These are phyloP conservation scores for Camelina hispida DNA, from an alignment of 345 rosid genomes.

Conservation along the genomic window DNA sequence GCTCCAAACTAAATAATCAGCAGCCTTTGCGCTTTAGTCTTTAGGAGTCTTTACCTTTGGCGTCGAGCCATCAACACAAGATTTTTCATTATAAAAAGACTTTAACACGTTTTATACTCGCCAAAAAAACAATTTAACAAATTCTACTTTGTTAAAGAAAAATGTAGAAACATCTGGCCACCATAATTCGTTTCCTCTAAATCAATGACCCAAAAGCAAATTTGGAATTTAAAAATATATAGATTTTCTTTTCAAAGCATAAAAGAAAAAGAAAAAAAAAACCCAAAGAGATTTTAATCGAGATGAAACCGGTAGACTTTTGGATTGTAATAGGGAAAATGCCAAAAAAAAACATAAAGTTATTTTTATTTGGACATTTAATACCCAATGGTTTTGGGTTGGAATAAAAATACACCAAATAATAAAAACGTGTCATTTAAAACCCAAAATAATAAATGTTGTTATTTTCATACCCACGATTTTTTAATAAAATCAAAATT, in stretches of 20 bases:
- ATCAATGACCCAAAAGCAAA: neutral
- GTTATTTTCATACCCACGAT: no score
- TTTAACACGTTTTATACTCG: constrained; percentile 31
- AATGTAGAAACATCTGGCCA: neutral
- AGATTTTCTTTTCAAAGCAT: no score
- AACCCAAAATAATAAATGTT: no score
- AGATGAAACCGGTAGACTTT: neutral
- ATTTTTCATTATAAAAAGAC: neutral
- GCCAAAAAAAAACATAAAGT: no score
- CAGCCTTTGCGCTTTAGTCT: neutral
- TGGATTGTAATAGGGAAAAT: neutral
- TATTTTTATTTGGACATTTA: no score
- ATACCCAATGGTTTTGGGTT: no score
- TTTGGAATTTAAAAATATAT: neutral
- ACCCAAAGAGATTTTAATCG: neutral
- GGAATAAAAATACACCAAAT: no score
- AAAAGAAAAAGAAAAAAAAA: neutral
- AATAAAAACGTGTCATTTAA: no score
- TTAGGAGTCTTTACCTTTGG: constrained; percentile 20
- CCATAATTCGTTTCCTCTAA: neutral
- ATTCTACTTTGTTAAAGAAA: neutral
- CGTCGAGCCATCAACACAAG: constrained; percentile 7
- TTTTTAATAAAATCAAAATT: no score
- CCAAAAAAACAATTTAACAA: neutral
- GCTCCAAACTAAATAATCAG: constrained; percentile 9